These are phyloP conservation scores for Aspergillus hortae DNA, from an alignment of 2,329 filamentous ascomycete genomes.

Conservation along the genomic window DNA sequence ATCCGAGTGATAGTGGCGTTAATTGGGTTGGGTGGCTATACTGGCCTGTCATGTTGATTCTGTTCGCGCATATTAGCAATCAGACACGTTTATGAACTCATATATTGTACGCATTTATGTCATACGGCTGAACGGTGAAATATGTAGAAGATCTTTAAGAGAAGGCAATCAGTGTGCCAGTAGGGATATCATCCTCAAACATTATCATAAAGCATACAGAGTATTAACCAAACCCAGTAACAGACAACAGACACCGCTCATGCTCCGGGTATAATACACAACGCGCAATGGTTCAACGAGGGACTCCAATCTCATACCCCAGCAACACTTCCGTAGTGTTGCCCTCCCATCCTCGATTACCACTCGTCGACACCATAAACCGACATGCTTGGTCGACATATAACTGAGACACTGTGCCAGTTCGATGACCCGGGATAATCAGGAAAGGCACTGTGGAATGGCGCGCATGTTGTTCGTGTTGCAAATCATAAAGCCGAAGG, in stretches of 20 bases:
- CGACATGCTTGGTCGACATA: conserved; percentile 83
- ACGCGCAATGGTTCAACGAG: conserved; percentile 16
- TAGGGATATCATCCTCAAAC: too few relatives aligned
- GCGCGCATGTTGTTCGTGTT: conserved; percentile 60
- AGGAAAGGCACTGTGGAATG: conserved; percentile 86
- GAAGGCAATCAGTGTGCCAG: background rate
- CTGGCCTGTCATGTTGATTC: background rate
- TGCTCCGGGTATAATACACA: background rate
- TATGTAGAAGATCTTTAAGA: too few relatives aligned
- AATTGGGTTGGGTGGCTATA: background rate
- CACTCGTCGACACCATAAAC: conserved; percentile 89
- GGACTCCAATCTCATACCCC: conserved; percentile 80
- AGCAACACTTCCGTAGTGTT: conserved; percentile 83
- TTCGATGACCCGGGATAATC: conserved; percentile 88
- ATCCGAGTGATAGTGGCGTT: background rate
- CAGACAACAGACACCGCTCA: background rate
- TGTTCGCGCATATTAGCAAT: background rate
- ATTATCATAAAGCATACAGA: background rate
- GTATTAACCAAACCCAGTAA: background rate
- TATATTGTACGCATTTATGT: background rate
- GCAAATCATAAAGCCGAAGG: conserved; percentile 84
- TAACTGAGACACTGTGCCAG: conserved; percentile 80
- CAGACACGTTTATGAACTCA: background rate
- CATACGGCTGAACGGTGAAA: too few relatives aligned
- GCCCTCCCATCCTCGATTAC: conserved; percentile 94